These are phyloP conservation scores for Metschnikowia reukaufii DNA, from an alignment of 805 yeast species.

Conservation along the genomic window DNA sequence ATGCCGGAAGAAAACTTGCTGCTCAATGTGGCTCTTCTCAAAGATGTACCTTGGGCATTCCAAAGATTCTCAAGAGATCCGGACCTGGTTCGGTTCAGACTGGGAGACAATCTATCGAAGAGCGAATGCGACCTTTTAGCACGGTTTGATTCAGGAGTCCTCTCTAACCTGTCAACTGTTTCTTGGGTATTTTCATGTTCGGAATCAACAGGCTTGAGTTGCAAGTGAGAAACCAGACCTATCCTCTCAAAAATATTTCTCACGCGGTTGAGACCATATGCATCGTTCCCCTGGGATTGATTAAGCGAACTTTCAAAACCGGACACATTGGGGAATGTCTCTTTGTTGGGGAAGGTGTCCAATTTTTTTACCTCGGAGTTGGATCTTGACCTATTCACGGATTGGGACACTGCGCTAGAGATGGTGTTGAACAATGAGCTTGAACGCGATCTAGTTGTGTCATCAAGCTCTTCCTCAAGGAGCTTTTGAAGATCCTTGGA, in stretches of 20 bases:
- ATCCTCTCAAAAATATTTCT: constrained; percentile 37
- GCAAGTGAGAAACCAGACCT: constrained; percentile 22
- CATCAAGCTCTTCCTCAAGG: constrained; percentile 15
- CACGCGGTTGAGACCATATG: constrained; percentile 31
- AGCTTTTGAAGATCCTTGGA: constrained; percentile 6
- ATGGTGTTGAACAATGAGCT: constrained; percentile 40
- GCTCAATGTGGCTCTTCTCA: constrained; percentile 14
- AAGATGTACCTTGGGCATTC: constrained; percentile 8
- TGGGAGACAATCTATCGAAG: constrained; percentile 35
- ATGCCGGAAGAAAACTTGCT: constrained; percentile 42
- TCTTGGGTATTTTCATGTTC: constrained; percentile 6
- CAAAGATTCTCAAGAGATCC: constrained; percentile 31
- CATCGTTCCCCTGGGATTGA: constrained; percentile 12
- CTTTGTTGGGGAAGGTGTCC: constrained; percentile 20
- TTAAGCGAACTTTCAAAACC: constrained; percentile 23
- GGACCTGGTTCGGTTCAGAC: constrained; percentile 38
- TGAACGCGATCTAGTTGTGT: constrained; percentile 34
- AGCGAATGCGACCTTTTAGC: constrained; percentile 24
- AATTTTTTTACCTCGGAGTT: constrained; percentile 30
- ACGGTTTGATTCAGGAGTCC: constrained; percentile 6
- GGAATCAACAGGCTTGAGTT: constrained; percentile 5
- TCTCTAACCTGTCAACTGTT: constrained; percentile 1
- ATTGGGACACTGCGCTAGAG: constrained; percentile 31
- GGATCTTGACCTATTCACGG: constrained; percentile 29
- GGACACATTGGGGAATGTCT: constrained; percentile 24